Percentiles rank a stretch among this genome's conserved stretches.
Evolutionary conservation across 495 filamentous ascomycete species (phyloP).

Genomic region (Xylaria curta): DNA sequence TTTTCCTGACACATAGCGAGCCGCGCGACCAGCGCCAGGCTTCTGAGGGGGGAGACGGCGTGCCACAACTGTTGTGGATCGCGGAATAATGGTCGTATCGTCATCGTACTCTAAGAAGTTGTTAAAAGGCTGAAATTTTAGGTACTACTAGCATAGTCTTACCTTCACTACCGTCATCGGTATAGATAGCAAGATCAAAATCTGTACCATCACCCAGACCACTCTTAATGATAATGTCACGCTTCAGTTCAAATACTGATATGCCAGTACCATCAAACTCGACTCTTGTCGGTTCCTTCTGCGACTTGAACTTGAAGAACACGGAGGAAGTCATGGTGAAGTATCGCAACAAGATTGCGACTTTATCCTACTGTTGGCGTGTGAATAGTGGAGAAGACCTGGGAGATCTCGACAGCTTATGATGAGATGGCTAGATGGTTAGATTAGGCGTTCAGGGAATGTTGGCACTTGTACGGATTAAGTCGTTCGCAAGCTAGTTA

Average conservation of each 20-base stretch:
- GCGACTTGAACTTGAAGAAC: conserved; percentile 99
- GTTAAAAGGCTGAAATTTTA: conserved; percentile 34
- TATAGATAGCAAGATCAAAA: conserved; percentile 92
- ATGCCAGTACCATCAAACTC: conserved; percentile 98
- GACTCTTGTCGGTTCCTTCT: conserved; percentile 91
- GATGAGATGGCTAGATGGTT: conserved; percentile 41
- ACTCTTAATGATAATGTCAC: conserved; percentile 94
- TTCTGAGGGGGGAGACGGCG: conserved; percentile 82
- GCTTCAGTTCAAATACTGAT: conserved; percentile 97
- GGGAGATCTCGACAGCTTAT: conserved; percentile 16
- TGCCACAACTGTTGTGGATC: conserved; percentile 91
- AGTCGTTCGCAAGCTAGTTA: conserved; percentile 31
- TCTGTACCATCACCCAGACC: conserved; percentile 94
- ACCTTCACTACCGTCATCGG: conserved; percentile 92
- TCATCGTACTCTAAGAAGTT: conserved; percentile 82
- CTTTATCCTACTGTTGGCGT: conserved; percentile 30
- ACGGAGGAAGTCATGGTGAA: conserved; percentile 92
- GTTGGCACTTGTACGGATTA: conserved; percentile 29
- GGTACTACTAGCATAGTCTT: conserved; percentile 38
- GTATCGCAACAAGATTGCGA: conserved; percentile 28
- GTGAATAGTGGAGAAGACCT: conserved; percentile 1
- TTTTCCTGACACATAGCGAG: conserved; percentile 95
- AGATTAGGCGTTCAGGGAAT: conserved; percentile 30
- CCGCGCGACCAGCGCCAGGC: conserved; percentile 83
- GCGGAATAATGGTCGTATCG: conserved; percentile 92